Conservation (phyloP, 257 asterid genomes). For the Nicotiana benthamiana region DNA sequence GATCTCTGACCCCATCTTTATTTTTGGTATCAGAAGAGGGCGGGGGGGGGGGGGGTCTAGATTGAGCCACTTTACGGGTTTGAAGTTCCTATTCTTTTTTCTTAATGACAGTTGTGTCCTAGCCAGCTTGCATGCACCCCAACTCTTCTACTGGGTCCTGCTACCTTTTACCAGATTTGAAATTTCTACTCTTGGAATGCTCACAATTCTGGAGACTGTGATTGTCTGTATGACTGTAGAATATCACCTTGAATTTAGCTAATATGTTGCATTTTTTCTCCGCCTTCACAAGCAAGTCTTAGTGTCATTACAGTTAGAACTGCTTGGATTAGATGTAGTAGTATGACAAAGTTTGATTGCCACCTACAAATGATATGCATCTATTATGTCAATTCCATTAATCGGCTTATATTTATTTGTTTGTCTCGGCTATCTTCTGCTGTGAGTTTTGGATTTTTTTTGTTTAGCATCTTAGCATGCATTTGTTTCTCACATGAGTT, state of each 20-base stretch:
- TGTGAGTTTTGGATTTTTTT: background rate
- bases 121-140: too few relatives aligned
- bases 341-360: background rate
- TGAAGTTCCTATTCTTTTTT: background rate
- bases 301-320: background rate
- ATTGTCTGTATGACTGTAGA: background rate
- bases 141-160: too few relatives aligned
- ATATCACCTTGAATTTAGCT: background rate
- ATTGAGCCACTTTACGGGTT: background rate
- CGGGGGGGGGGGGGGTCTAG: background rate
- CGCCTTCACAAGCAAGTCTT: background rate
- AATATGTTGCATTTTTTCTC: background rate
- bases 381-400: background rate
- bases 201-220: background rate
- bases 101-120: too few relatives aligned
- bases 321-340: background rate
- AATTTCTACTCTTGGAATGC: background rate
- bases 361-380: background rate
- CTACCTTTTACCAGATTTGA: background rate
- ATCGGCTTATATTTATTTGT: background rate
- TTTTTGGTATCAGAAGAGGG: background rate
- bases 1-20: background rate
- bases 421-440: background rate
- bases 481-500: conserved; percentile 1
- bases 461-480: background rate